Base-by-base conservation (phyloP, 2,329 filamentous ascomycete species). In the Penicillium sp. region DNA sequence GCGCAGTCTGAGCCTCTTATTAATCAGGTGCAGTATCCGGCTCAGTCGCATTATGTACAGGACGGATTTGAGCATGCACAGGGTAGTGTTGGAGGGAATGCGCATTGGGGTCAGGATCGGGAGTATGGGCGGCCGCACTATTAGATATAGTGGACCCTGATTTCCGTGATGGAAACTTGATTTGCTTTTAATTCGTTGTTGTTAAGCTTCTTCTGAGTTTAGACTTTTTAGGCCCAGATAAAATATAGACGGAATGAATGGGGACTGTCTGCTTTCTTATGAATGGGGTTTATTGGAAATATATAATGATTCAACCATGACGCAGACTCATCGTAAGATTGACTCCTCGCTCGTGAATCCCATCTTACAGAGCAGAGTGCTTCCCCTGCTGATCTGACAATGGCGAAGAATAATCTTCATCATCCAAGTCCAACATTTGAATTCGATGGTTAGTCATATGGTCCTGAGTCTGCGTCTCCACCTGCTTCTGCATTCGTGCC, bases 381-480 rank as follows among this genome's bases (percentile, higher is more conserved):
- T 64, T 64, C 0, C 53, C 61, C 8, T 56, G 45, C 29, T 60
- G 54, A 46, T 64, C 60, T n/a, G 47, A 49, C 35, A 58, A 23
- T 5, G 61, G 61, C 26, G 55, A 25, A 15, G 60, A 57, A 18
- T 64, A 60, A 26, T 54, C 62, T 33, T 60, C 27, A 46, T 66
- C 59, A 20, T 64, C 54, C 41, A 66, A 31, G 41, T 67, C 58
- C 37, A 66, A 18, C 60, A 58, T 58, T 12, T 62, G 58, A 33
- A 67, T 61, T 43, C 69, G 56, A 25, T 67, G 63, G 15, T 50
- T 48, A 4, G 56, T 43, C 59, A 63, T 55, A 26, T 62, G 47
- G 31, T 74, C 67, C 42, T 67, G 62, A 1, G 69, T 73, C 46
- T 64, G 65, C n/a, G 58, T 53, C 35, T 69, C 61, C 7, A 71